Evolutionary conservation across 805 yeast species (phyloP).

Genomic region (Metschnikowia corniflorae): DNA sequence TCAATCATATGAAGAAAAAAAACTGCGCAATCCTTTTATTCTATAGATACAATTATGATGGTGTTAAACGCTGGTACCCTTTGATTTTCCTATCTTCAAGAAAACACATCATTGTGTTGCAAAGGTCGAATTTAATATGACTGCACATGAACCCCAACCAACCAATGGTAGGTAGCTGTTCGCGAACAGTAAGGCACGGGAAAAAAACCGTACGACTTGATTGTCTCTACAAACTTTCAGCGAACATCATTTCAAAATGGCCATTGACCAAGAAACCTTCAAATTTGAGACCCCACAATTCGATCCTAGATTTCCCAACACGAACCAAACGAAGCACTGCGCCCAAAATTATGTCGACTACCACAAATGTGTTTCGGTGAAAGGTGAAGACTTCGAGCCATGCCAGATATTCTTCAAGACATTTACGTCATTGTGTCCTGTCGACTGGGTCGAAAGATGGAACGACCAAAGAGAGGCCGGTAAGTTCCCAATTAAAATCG

Average conservation of each 20-base stretch:
- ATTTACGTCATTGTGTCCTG: conserved; percentile 80
- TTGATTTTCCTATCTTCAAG: too few relatives aligned
- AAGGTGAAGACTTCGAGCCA: conserved; percentile 98
- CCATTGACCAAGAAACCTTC: conserved; percentile 37
- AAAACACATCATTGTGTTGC: too few relatives aligned
- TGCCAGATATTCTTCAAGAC: conserved; percentile 93
- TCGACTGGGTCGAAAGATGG: conserved; percentile 84
- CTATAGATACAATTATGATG: too few relatives aligned
- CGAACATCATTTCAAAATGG: conserved; percentile 23
- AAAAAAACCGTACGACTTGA: conserved; percentile 3
- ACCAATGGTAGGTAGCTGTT: conserved; percentile 23
- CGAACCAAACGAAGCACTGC: conserved; percentile 97
- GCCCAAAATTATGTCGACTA: conserved; percentile 97
- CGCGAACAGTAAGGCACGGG: conserved; percentile 15
- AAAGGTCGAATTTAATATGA: too few relatives aligned
- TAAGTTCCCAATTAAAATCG: conserved; percentile 41
- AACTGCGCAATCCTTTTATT: too few relatives aligned
- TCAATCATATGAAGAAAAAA: too few relatives aligned
- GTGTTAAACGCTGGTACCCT: too few relatives aligned
- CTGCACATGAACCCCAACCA: conserved; percentile 6
- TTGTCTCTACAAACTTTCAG: background rate
- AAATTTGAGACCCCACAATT: conserved; percentile 41
- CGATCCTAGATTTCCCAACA: conserved; percentile 68
- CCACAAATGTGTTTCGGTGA: conserved; percentile 93
- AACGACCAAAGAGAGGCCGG: conserved; percentile 73